Evolutionary conservation across 1,284 basidiomycete species (phyloP), one percentile per base, ranked within the genome.

Genomic region (Tilletiaria anomala): DNA sequence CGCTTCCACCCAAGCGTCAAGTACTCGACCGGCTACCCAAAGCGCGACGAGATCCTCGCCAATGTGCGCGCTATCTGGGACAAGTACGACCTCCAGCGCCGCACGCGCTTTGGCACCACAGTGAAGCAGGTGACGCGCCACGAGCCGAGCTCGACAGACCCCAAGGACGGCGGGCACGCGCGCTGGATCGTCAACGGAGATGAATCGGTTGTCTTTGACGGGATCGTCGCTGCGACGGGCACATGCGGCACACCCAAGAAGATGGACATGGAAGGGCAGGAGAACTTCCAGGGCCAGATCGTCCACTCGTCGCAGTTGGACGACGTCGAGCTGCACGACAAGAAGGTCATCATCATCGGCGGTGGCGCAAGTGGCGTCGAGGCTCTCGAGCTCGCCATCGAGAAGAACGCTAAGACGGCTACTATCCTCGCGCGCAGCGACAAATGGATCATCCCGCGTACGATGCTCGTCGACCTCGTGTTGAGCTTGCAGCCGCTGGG

Each of bases 301-400:
- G 53, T 76, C 2, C 77, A 79, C 54, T 77, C 76, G 1, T 74
- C 73, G 0, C 66, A 76, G 50, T 71, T 78, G 8, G 73, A 75
- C 47, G 54, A 69, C 5, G 52, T 63, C 2, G 63, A 69, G 14
- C 60, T 68, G 35, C 48, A 60, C 37, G 75, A 71, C 1, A 77
- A 76, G 65, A 71, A 68, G 14, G 61, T 65, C 1, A 24, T 62
- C n/a, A 47, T 65, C 31, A 47, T 79, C 18, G 78, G 77, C 0
- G 73, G 73, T 31, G 77, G 77, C 0, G 77, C 78, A 0, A 75
- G 73, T 37, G 77, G 75, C 6, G 73, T 78, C 14, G 77, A 79
- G 53, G 73, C 76, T 1, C 74, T 76, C n/a, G 76, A 78, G 53
- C 48, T 62, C 0, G 61, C 60, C 8, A 50, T 59, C 5, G 51